phyloP scores from a whole-genome alignment of 2,329 filamentous ascomycete genomes.

The Fusarium solani-melongenae region DNA sequence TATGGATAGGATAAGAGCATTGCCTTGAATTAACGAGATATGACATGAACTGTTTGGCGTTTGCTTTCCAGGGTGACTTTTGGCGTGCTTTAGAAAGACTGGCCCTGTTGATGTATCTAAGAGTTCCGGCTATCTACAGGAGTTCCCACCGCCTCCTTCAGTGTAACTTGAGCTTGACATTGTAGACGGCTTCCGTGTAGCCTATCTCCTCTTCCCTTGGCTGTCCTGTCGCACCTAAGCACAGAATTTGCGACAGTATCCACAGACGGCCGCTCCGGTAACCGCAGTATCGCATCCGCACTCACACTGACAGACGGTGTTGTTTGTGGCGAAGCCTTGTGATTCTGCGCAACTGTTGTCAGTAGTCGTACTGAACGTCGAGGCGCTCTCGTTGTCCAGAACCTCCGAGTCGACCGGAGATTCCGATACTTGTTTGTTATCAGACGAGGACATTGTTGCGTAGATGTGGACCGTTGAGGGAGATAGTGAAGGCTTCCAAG shows the following conservation, averaged over 20 bases:
- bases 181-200: not conserved
- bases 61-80: not conserved
- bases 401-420: not conserved
- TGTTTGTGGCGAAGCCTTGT: not conserved
- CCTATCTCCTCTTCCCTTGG: not conserved
- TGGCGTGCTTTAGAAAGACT: not conserved
- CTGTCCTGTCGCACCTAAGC: not conserved
- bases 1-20: conserved; percentile 16
- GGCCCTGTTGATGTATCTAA: not conserved
- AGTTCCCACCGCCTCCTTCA: not conserved
- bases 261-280: not conserved
- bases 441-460: not conserved
- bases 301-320: conserved; percentile 3
- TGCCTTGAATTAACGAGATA: conserved; percentile 11
- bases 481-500: not conserved
- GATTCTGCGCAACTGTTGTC: not conserved
- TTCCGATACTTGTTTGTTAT: not conserved
- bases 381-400: not conserved
- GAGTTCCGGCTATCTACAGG: not conserved
- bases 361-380: not conserved
- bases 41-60: not conserved
- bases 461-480: not conserved
- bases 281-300: conserved; percentile 13
- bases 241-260: conserved; percentile 24
- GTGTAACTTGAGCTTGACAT: not conserved